Evolutionary conservation across 768 basidiomycete species (phyloP), one percentile per base, ranked within the genome.

Genomic region (Lentinula guzmanii): DNA sequence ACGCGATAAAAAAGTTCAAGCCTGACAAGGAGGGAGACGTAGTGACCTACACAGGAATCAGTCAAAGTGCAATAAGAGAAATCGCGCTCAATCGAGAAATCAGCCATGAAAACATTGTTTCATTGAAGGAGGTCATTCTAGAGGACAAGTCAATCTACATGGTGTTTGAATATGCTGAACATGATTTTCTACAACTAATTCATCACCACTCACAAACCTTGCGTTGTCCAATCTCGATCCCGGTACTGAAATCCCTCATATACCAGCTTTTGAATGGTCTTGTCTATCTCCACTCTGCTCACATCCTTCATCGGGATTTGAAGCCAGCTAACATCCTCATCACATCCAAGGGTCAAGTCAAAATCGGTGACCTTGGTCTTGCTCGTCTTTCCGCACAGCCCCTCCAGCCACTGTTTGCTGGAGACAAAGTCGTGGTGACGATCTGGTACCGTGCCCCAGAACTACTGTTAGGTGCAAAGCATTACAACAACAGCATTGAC

Each of bases 401-500:
- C 5, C 80, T 99, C 1, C 95, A 97, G 65, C 89, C 91, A 1
- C 78, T 99, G 2, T 94, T 92, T 70, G 86, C 87, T 0, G 95
- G 95, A 15, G 97, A 99, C 75, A 98, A 98, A 69, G 95, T 99
- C 31, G 97, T 98, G 39, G 97, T 99, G 11, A 99, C 97, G 0
- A 98, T 99, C 69, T 98, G 97, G 97, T 99, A 99, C 71, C 91
- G 97, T 57, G 93, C 94, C 6, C 97, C 97, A 0, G 97, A 99
- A 70, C 84, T 99, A 2, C 82, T 99, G 9, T 82, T 99, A 76
- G 96, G 97, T 31, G 94, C 96, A 0, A 93, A 95, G 64, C 97
- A 99, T 73, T 99, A 99, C 72, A 96, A 97, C 65, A 94, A 93
- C 66, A 91, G 95, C 4, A 87, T 98, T 43, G 95, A 99, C 70